These are phyloP conservation scores for Volvox carteri DNA, from an alignment of 163 green algal genomes.

Conservation along the genomic window DNA sequence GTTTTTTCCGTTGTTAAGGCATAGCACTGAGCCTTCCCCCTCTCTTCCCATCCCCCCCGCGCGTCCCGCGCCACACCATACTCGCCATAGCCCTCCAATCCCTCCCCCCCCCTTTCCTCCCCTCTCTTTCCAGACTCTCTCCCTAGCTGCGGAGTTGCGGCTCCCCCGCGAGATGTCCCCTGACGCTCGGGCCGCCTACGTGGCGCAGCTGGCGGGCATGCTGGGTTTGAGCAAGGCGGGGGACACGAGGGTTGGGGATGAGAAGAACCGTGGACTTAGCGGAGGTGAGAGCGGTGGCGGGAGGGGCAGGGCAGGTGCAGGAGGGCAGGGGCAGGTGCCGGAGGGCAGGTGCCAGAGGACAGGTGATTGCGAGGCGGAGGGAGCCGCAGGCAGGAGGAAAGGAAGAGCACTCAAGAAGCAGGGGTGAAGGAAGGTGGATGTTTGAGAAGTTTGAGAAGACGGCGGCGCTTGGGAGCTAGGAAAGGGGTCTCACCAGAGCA, in stretches of 20 bases:
- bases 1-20: neutral
- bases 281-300: slow-evolving; percentile 59
- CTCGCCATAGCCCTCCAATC: neutral
- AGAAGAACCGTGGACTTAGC: slow-evolving; percentile 84
- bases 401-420: no score
- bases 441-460: no score
- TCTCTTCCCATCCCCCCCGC: neutral
- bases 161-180: slow-evolving; percentile 66
- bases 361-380: no score
- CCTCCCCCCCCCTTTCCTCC: neutral
- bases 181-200: slow-evolving; percentile 71
- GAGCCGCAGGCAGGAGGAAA: no score
- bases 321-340: no score
- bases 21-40: no score
- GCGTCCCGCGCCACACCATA: neutral
- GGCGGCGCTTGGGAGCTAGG: no score
- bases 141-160: slow-evolving; percentile 87
- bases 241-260: slow-evolving; percentile 87
- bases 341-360: no score
- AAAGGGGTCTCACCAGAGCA: no score
- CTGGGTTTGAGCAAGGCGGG: slow-evolving; percentile 81
- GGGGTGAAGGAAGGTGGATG: no score
- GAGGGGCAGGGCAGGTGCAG: no score
- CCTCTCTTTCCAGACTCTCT: slow-evolving; percentile 80
- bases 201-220: slow-evolving; percentile 82